Percentiles rank a stretch among this genome's conserved stretches.
phyloP scores from a whole-genome alignment of 495 filamentous ascomycete genomes.

The Podospora pseudocomata region DNA sequence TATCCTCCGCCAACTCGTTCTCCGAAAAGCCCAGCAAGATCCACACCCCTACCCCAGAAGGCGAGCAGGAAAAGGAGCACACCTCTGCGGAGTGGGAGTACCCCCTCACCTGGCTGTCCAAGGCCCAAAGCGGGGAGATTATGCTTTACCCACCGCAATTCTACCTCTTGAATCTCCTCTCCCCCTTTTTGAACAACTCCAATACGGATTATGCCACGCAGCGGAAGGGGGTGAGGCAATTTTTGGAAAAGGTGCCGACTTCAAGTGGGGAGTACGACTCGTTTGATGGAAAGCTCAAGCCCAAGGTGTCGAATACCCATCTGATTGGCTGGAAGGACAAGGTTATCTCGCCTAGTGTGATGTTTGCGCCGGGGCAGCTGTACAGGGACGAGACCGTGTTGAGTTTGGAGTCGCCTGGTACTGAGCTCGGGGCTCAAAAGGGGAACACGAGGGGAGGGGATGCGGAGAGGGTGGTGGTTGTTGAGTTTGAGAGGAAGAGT shows the following conservation, averaged over 20 bases:
- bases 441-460: not conserved
- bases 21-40: slow-evolving; percentile 47
- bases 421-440: slow-evolving; percentile 51
- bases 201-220: not conserved
- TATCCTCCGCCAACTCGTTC: slow-evolving; percentile 25
- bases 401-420: slow-evolving; percentile 66
- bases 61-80: slow-evolving; percentile 80
- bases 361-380: not conserved
- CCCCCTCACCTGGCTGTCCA: slow-evolving; percentile 62
- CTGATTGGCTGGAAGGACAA: slow-evolving; percentile 68
- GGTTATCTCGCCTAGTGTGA: slow-evolving; percentile 60
- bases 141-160: slow-evolving; percentile 90
- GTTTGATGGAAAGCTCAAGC: slow-evolving; percentile 28
- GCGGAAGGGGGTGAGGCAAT: slow-evolving; percentile 37
- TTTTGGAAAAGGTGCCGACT: slow-evolving; percentile 47
- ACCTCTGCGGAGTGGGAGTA: slow-evolving; percentile 75
- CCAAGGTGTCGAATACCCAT: slow-evolving; percentile 24
- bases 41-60: slow-evolving; percentile 16
- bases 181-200: slow-evolving; percentile 51
- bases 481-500: slow-evolving; percentile 3
- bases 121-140: slow-evolving; percentile 60
- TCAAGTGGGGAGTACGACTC: slow-evolving; percentile 7
- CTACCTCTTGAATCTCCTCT: slow-evolving; percentile 65
- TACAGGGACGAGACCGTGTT: slow-evolving; percentile 46
- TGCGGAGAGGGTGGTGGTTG: not conserved